Base-by-base conservation (phyloP, 2,329 filamentous ascomycete genomes). In the Trichoderma guizhouense region DNA sequence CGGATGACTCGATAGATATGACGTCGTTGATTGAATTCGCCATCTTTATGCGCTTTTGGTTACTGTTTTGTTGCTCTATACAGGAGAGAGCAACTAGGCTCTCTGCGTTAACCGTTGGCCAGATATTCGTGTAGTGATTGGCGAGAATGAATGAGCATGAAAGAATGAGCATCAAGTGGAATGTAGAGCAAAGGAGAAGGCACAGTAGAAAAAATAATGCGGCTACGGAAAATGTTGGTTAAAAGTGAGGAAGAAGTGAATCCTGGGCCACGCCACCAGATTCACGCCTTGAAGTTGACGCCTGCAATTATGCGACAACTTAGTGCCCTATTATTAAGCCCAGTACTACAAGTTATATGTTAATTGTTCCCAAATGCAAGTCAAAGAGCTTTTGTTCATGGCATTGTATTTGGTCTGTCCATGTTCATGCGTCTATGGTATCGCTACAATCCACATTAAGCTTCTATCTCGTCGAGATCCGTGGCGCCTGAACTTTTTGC, bases 371-470 rank as follows among this genome's bases (percentile, higher is more conserved):
- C 26, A 26, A 26, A 28, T 28, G 28, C 3, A 6, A 28, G 28
- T 28, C 28, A 28, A 28, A 1, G 4, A 7, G 28, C 5, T 15
- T 15, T 57, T 65, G 69, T 65, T 69, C 67, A 53, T 62, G 63
- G 63, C 62, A 66, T 60, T 71, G 53, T 36, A 51, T 67, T 66
- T 61, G 18, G 65, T 58, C 30, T 21, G 58, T 21, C 51, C 67
- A 76, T 78, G 76, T 74, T 76, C 75, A 76, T 73, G 67, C 74
- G 73, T 81, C 79, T 81, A 80, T 81, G 79, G 79, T 81, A 81
- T 81, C 79, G 80, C 80, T 80, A 81, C 79, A 81, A 77, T 77
- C 79, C 77, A 77, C 79, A 76, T 77, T 78, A 77, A 55, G 75
- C 34, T 39, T 68, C 64, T 65, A 58, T 60, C 61, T 69, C 60